A percentile compares a stretch with the other conserved stretches of the same genome.
phyloP scores from a whole-genome alignment of 352 stramenopile species.

The Globisporangium rhizosaccharum region DNA sequence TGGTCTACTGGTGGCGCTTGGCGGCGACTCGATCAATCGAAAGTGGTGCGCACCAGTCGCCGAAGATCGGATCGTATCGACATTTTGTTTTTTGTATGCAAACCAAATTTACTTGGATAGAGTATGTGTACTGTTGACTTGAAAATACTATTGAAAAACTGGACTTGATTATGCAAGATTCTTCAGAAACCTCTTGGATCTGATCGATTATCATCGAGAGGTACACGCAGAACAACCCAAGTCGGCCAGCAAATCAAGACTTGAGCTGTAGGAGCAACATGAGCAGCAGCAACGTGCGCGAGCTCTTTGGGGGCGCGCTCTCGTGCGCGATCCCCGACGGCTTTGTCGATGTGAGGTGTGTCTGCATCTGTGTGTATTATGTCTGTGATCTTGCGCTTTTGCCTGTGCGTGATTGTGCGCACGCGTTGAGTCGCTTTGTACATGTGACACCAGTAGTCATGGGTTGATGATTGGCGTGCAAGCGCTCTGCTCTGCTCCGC shows the following conservation, averaged over 20 bases:
- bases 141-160: too few relatives aligned
- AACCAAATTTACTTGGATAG: too few relatives aligned
- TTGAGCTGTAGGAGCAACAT: background rate
- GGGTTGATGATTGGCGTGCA: background rate
- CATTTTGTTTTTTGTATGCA: background rate
- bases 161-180: too few relatives aligned
- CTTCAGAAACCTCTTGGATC: too few relatives aligned
- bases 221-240: too few relatives aligned
- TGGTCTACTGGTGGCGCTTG: conserved; percentile 6
- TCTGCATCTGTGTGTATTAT: background rate
- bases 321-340: conserved; percentile 63
- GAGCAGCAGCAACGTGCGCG: conserved; percentile 13
- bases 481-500: too few relatives aligned
- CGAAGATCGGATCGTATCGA: background rate
- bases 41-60: background rate
- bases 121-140: too few relatives aligned
- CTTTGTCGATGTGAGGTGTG: conserved; percentile 76
- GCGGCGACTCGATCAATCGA: background rate
- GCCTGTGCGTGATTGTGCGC: background rate
- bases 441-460: background rate
- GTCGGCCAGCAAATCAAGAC: too few relatives aligned
- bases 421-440: too few relatives aligned
- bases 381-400: too few relatives aligned
- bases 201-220: too few relatives aligned
- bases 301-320: conserved; percentile 67